Evolutionary conservation across 78 protist genomes (phyloP).

Genomic region (Chrysochromulina parva): DNA sequence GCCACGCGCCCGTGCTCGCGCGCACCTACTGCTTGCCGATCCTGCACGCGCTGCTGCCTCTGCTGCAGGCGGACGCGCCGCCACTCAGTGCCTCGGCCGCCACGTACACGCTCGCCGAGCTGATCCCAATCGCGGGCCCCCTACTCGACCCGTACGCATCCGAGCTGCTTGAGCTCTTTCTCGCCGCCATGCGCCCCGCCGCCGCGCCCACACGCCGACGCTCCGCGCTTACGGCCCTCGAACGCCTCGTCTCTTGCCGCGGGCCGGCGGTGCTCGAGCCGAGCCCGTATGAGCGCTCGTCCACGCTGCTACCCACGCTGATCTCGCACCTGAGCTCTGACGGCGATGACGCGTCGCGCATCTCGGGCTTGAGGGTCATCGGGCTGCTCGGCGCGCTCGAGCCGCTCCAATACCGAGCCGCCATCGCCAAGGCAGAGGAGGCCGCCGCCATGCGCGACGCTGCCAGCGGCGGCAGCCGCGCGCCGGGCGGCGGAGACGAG

Average conservation of each 20-base stretch:
- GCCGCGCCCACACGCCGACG: not conserved
- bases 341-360: not conserved
- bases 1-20: not conserved
- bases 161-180: not conserved
- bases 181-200: not conserved
- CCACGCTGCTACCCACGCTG: conserved; percentile 69
- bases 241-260: conserved; percentile 47
- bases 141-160: not conserved
- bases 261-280: not conserved
- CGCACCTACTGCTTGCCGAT: not conserved
- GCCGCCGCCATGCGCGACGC: not conserved
- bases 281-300: conserved; percentile 76
- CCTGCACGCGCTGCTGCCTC: conserved; percentile 65
- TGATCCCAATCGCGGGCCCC: not conserved
- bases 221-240: not conserved
- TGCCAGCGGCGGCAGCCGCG: too few species aligned
- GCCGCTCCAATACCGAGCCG: conserved; percentile 49
- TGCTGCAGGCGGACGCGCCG: conserved; percentile 73
- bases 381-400: conserved; percentile 98
- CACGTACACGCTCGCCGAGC: not conserved
- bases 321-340: conserved; percentile 46
- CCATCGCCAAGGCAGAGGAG: not conserved
- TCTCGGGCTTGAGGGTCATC: conserved; percentile 71
- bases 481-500: too few species aligned
- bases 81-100: not conserved